Percentiles rank a stretch among this genome's conserved stretches.
These are phyloP conservation scores for Cladosporium sp. DNA, from an alignment of 2,329 filamentous ascomycete species.

Conservation along the genomic window DNA sequence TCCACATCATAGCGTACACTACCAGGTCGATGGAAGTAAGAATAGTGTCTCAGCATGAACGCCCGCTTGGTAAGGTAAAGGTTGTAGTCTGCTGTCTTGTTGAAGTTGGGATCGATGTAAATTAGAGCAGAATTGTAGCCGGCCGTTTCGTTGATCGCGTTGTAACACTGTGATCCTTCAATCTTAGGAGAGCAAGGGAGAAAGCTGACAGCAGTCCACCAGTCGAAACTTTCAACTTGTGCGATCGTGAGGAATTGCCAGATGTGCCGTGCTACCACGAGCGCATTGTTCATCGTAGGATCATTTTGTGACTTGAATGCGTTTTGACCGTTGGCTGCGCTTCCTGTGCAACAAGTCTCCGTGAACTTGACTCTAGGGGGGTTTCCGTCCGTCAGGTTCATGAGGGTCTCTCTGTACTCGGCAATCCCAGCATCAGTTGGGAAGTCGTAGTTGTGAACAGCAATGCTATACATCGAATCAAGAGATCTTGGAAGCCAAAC, in stretches of 20 bases:
- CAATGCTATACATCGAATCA: conserved; percentile 11
- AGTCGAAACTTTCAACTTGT: conserved; percentile 16
- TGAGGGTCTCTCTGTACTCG: conserved; percentile 10
- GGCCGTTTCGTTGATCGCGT: conserved; percentile 17
- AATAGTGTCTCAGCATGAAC: conserved; percentile 17
- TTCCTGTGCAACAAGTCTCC: conserved; percentile 16
- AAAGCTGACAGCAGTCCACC: conserved; percentile 17
- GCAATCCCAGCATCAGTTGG: conserved; percentile 10
- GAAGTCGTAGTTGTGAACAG: conserved; percentile 18
- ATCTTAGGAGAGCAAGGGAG: conserved; percentile 16
- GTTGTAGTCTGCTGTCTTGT: conserved; percentile 15
- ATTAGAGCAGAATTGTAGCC: conserved; percentile 17
- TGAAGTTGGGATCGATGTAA: conserved; percentile 17
- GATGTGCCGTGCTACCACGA: conserved; percentile 17
- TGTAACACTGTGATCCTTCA: conserved; percentile 13
- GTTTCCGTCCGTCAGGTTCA: conserved; percentile 7
- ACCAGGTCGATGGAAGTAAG: conserved; percentile 16
- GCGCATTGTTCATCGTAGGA: conserved; percentile 17
- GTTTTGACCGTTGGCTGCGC: conserved; percentile 8
- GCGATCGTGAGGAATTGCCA: conserved; percentile 18
- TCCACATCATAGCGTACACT: conserved; percentile 14
- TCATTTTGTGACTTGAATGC: conserved; percentile 17
- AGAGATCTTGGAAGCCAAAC: conserved; percentile 11
- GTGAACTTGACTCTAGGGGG: conserved; percentile 16
- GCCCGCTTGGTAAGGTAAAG: conserved; percentile 17